These are phyloP conservation scores for Ceratobasidium sp. DNA, from an alignment of 1,284 basidiomycete genomes.

Conservation along the genomic window DNA sequence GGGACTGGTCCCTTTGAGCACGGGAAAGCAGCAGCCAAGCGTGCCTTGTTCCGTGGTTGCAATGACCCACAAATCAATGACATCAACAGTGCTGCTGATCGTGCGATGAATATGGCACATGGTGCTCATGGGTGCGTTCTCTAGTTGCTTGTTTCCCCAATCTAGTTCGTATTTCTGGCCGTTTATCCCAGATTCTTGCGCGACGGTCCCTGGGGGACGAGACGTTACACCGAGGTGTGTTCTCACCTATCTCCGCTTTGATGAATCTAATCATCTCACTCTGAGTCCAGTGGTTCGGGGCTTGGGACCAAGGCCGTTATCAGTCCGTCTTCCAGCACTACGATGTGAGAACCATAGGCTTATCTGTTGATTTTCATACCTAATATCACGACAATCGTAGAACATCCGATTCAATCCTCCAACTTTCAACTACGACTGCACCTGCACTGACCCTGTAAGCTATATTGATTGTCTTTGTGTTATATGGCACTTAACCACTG, in stretches of 20 bases:
- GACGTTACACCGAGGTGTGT: slow-evolving; percentile 36
- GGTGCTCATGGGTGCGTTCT: slow-evolving; percentile 41
- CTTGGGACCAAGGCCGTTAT: slow-evolving; percentile 37
- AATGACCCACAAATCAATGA: slow-evolving; percentile 21
- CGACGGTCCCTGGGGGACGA: slow-evolving; percentile 33
- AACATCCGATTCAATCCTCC: slow-evolving; percentile 43
- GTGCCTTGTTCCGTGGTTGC: slow-evolving; percentile 38
- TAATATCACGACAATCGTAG: not conserved
- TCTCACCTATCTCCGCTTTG: not conserved
- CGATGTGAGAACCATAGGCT: slow-evolving; percentile 16
- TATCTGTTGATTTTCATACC: not conserved
- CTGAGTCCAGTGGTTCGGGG: slow-evolving; percentile 38
- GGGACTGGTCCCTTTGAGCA: slow-evolving; percentile 27
- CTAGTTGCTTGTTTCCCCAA: not conserved
- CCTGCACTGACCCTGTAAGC: slow-evolving; percentile 37
- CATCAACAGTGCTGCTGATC: slow-evolving; percentile 32
- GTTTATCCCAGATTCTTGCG: slow-evolving; percentile 31
- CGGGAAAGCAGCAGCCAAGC: slow-evolving; percentile 14
- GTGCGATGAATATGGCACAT: slow-evolving; percentile 43
- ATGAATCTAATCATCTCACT: not conserved
- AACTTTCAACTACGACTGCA: slow-evolving; percentile 43
- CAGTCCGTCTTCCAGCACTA: slow-evolving; percentile 34
- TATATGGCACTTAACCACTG: not conserved
- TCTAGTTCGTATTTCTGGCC: not conserved
- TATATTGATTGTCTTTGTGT: not conserved